A percentile compares a stretch with the other conserved stretches of the same genome.
Conservation (phyloP, 202 grass and related monocot genomes). For the Schoenoplectus triqueter region DNA sequence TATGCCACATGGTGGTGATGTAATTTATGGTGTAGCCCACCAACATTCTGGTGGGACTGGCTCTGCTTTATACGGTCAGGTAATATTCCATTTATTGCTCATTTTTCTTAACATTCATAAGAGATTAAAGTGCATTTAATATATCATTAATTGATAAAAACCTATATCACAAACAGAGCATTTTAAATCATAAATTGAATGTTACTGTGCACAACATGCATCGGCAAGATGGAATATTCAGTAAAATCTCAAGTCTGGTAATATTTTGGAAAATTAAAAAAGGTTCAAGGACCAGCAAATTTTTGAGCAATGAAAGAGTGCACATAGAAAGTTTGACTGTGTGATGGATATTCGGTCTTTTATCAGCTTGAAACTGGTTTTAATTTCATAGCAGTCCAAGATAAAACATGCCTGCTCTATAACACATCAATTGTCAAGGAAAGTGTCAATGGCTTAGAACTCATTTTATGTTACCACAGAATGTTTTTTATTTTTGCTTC, state of each 20-base stretch:
- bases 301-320: not conserved
- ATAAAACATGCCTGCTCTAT: not conserved
- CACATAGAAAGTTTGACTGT: not conserved
- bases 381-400: not conserved
- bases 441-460: not conserved
- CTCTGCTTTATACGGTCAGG: conserved; percentile 66
- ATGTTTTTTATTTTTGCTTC: not conserved
- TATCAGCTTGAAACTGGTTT: not conserved
- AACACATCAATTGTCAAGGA: not conserved
- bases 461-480: not conserved
- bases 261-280: not conserved
- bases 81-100: conserved; percentile 25
- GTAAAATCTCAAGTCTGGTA: conserved; percentile 9
- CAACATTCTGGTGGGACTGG: conserved; percentile 70
- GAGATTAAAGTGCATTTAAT: not conserved
- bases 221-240: not conserved
- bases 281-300: not conserved
- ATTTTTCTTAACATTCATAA: not conserved
- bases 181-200: not conserved
- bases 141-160: not conserved
- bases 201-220: not conserved
- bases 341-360: not conserved
- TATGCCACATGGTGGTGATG: conserved; percentile 65
- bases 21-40: conserved; percentile 75
- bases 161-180: not conserved